Evolutionary conservation across 2,329 filamentous ascomycete genomes (phyloP).

Genomic region (Claviceps spartinae): DNA sequence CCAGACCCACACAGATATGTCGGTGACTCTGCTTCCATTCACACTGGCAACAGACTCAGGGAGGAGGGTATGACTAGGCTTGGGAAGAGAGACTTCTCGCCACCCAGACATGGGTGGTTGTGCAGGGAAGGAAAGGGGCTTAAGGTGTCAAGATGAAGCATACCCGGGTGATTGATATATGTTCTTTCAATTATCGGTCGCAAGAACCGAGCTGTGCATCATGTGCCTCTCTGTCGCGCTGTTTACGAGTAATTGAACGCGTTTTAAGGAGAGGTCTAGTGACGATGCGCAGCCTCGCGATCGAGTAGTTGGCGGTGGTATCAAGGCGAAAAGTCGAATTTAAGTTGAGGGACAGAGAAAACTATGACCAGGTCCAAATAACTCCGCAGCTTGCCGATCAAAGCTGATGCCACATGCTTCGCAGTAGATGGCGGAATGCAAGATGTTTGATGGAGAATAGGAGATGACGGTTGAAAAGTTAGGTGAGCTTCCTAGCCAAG

Average conservation of each 20-base stretch:
- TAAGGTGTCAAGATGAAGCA: slow-evolving; percentile 14
- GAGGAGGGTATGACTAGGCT: neutral
- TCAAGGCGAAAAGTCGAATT: slow-evolving; percentile 5
- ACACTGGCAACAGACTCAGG: slow-evolving; percentile 4
- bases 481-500: slow-evolving; percentile 14
- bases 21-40: slow-evolving; percentile 7
- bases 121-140: slow-evolving; percentile 10
- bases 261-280: slow-evolving; percentile 7
- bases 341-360: slow-evolving; percentile 7
- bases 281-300: slow-evolving; percentile 7
- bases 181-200: slow-evolving; percentile 12
- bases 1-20: slow-evolving; percentile 5
- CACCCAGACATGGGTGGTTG: neutral
- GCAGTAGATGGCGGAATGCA: slow-evolving; percentile 14
- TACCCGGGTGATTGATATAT: slow-evolving; percentile 17
- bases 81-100: neutral
- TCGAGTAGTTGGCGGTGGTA: slow-evolving; percentile 2
- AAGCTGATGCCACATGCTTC: slow-evolving; percentile 9
- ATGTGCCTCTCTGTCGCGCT: slow-evolving; percentile 13
- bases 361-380: slow-evolving; percentile 10
- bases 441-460: slow-evolving; percentile 17
- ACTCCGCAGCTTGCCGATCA: slow-evolving; percentile 13
- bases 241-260: slow-evolving; percentile 21
- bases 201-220: neutral
- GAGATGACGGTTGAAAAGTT: slow-evolving; percentile 19